Conservation (phyloP, 2,329 filamentous ascomycete species). For the Trichoderma brevicompactum region DNA sequence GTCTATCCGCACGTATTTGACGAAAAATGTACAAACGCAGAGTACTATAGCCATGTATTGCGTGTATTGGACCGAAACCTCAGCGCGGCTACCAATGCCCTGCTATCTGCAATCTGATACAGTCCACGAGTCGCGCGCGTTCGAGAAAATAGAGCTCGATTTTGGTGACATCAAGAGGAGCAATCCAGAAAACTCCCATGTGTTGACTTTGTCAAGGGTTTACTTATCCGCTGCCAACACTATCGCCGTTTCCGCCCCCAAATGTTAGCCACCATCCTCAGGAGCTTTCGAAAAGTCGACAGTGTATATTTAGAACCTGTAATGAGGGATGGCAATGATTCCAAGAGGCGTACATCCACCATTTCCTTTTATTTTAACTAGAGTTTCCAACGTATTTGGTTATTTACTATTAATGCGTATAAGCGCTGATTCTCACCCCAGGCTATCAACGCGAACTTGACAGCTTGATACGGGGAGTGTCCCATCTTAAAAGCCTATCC, state of each 20-base stretch:
- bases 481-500: neutral
- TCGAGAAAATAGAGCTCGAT: neutral
- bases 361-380: too few relatives aligned
- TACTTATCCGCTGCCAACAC: neutral
- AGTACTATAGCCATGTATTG: neutral
- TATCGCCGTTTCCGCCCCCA: neutral
- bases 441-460: neutral
- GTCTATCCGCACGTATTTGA: neutral
- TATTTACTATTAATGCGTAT: too few relatives aligned
- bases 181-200: neutral
- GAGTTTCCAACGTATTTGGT: neutral
- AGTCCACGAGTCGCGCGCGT: neutral
- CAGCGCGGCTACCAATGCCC: neutral
- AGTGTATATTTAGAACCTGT: neutral
- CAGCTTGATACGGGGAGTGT: neutral
- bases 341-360: neutral
- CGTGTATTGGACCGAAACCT: neutral
- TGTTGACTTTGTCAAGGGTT: neutral
- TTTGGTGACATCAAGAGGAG: neutral
- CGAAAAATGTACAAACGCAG: neutral
- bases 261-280: neutral
- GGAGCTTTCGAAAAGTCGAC: neutral
- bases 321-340: neutral
- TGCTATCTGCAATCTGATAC: too few relatives aligned
- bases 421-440: neutral